Evolutionary conservation across 768 basidiomycete species (phyloP).

Genomic region (Mycena galericulata): DNA sequence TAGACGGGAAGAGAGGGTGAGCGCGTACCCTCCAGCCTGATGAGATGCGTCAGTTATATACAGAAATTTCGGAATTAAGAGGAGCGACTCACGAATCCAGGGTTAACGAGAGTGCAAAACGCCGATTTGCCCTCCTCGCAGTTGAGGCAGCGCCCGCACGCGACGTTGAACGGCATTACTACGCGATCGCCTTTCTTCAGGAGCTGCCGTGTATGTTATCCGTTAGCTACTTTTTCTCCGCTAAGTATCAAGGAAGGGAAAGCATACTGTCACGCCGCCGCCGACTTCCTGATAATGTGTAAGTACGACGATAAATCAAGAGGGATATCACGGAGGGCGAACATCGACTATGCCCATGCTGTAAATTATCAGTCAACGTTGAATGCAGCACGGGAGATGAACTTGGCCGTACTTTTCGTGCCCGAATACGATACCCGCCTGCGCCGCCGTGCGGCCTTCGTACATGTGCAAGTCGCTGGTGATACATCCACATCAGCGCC

Average conservation of each 20-base stretch:
- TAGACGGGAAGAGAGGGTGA: not conserved
- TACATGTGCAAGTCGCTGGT: constrained; percentile 67
- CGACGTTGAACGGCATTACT: constrained; percentile 73
- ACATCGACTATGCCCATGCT: constrained; percentile 66
- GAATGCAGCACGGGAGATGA: not conserved
- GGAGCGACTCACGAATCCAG: constrained; percentile 61
- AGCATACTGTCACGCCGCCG: constrained; percentile 55
- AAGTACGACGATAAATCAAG: constrained; percentile 42
- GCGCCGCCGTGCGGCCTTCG: constrained; percentile 64
- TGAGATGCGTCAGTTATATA: too few relatives aligned
- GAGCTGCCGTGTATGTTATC: constrained; percentile 45
- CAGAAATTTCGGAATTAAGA: not conserved
- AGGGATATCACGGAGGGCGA: constrained; percentile 15
- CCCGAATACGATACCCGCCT: constrained; percentile 64
- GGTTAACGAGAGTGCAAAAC: constrained; percentile 69
- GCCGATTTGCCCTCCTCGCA: constrained; percentile 66
- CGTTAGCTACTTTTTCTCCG: too few relatives aligned
- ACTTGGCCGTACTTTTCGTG: constrained; percentile 63
- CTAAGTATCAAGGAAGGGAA: too few relatives aligned
- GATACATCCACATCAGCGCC: not conserved
- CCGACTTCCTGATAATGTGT: constrained; percentile 64
- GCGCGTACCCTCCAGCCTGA: constrained; percentile 58
- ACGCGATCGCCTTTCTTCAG: constrained; percentile 69
- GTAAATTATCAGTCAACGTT: constrained; percentile 29
- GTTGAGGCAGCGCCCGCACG: constrained; percentile 68